These are phyloP conservation scores for Bonia amplexicaulis DNA, from an alignment of 176 grass and related monocot species.

Conservation along the genomic window DNA sequence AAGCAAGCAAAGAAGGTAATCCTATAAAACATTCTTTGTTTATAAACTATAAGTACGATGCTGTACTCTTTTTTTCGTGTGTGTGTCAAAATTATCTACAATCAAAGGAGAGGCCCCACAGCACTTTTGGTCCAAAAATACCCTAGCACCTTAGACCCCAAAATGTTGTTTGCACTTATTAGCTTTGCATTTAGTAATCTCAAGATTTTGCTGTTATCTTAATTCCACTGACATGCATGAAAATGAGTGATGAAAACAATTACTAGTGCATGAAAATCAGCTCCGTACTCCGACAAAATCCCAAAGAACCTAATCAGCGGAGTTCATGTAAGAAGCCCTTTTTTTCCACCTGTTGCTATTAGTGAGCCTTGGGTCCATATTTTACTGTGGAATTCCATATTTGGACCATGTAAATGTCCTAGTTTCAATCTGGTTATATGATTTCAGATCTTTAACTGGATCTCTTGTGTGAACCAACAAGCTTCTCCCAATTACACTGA, in stretches of 20 bases:
- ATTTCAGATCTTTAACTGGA: not conserved
- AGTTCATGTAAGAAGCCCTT: not conserved
- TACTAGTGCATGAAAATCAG: not conserved
- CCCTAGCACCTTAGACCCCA: not conserved
- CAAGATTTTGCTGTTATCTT: not conserved
- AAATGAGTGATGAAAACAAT: not conserved
- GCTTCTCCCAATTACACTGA: not conserved
- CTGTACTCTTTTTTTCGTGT: not conserved
- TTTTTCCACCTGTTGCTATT: not conserved
- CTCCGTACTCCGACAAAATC: not conserved
- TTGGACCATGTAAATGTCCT: not conserved
- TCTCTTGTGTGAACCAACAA: not conserved
- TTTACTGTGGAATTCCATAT: not conserved
- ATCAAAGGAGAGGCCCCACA: not conserved
- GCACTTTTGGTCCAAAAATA: not conserved
- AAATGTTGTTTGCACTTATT: not conserved
- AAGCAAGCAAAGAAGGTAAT: slow-evolving; percentile 57
- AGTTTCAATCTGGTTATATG: not conserved
- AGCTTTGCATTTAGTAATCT: not conserved
- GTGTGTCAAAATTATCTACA: not conserved
- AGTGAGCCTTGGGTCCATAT: not conserved
- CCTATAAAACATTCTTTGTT: not conserved
- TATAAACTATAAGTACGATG: not conserved
- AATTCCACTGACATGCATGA: not conserved
- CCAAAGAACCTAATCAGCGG: not conserved